Evolutionary conservation across 306 rosid genomes (phyloP).

Genomic region (Castanea mollissima): DNA sequence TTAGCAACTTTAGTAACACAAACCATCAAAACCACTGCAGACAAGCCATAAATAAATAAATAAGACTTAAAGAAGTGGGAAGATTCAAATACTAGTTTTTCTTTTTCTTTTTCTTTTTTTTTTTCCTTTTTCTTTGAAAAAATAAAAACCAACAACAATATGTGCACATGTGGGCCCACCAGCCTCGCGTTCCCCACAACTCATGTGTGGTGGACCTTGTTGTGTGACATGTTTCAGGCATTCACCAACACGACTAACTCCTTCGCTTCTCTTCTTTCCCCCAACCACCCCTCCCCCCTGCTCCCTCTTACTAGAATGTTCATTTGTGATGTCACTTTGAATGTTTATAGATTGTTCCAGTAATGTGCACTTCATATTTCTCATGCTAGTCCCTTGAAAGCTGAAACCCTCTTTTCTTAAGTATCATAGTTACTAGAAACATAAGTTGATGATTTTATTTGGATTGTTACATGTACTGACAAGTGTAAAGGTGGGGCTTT

Average conservation of each 20-base stretch:
- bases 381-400: not conserved
- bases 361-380: not conserved
- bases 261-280: too few relatives aligned
- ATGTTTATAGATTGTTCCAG: not conserved
- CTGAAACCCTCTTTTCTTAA: not conserved
- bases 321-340: not conserved
- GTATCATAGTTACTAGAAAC: not conserved
- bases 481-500: not conserved
- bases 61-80: not conserved
- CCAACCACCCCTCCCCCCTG: too few relatives aligned
- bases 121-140: not conserved
- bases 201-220: not conserved
- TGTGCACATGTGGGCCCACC: not conserved
- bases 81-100: not conserved
- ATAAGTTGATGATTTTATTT: not conserved
- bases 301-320: not conserved
- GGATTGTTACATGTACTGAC: not conserved
- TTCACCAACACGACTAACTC: too few relatives aligned
- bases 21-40: slow-evolving; percentile 65
- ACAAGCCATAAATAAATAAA: slow-evolving; percentile 16
- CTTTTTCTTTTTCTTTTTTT: not conserved
- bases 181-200: not conserved
- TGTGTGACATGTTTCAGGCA: too few relatives aligned
- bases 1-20: slow-evolving; percentile 81
- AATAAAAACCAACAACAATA: not conserved